A percentile compares a stretch with the other conserved stretches of the same genome.
phyloP scores from a whole-genome alignment of 345 rosid species.

The Populus pruinosa region DNA sequence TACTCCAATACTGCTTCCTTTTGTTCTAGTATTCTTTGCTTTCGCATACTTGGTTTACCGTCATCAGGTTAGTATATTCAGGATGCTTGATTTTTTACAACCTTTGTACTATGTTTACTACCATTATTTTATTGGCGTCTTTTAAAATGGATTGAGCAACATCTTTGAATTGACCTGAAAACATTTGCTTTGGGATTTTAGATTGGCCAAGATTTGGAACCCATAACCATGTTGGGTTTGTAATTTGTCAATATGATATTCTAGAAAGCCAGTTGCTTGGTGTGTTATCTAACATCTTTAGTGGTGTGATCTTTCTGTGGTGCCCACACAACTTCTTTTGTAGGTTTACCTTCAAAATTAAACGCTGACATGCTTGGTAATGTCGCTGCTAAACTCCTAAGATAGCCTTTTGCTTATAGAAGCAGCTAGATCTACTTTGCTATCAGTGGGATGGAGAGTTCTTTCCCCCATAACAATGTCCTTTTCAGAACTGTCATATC shows the following conservation, averaged over 20 bases:
- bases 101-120: background rate
- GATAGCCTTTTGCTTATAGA: background rate
- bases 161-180: background rate
- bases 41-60: constrained; percentile 91
- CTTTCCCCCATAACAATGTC: too few species aligned
- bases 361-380: background rate
- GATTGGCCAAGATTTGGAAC: background rate
- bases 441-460: too few species aligned
- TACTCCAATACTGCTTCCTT: constrained; percentile 95
- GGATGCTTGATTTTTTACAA: background rate
- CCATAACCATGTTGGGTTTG: background rate
- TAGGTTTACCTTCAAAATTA: background rate
- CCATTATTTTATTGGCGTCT: background rate
- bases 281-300: background rate
- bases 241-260: background rate
- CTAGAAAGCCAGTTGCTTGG: background rate
- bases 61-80: constrained; percentile 70
- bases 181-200: background rate
- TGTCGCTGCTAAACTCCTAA: background rate
- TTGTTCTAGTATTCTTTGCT: constrained; percentile 81
- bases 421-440: too few species aligned
- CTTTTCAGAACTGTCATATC: too few species aligned
- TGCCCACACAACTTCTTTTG: background rate
- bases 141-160: background rate
- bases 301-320: background rate